These are phyloP conservation scores for Trametes meyenii DNA, from an alignment of 768 basidiomycete genomes.

Conservation along the genomic window DNA sequence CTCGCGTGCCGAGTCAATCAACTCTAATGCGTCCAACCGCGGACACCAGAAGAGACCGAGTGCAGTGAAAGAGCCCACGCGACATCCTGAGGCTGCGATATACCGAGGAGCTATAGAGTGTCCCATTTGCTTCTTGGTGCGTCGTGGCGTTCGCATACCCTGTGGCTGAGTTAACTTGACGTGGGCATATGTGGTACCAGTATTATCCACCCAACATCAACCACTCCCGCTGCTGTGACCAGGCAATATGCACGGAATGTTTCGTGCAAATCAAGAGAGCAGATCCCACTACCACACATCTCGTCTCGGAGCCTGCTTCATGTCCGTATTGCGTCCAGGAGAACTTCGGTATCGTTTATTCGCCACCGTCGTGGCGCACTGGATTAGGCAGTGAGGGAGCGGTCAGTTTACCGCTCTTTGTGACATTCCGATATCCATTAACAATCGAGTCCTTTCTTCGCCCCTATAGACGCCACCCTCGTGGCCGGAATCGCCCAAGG, in stretches of 20 bases:
- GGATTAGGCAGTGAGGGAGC: conserved; percentile 77
- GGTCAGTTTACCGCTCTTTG: conserved; percentile 44
- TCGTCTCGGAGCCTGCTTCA: conserved; percentile 94
- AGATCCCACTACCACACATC: conserved; percentile 92
- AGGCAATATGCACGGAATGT: conserved; percentile 98
- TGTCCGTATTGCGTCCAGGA: conserved; percentile 98
- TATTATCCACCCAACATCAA: conserved; percentile 98
- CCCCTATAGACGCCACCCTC: conserved; percentile 40
- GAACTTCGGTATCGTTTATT: conserved; percentile 93
- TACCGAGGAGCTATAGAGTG: conserved; percentile 90
- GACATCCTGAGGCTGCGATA: conserved; percentile 72
- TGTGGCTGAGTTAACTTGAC: conserved; percentile 18
- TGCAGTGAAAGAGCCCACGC: conserved; percentile 63
- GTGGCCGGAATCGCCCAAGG: conserved; percentile 59
- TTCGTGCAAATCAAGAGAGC: conserved; percentile 98
- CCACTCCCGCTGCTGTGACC: conserved; percentile 96
- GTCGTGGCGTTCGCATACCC: conserved; percentile 37
- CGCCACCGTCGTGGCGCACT: conserved; percentile 76
- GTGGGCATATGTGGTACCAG: conserved; percentile 42
- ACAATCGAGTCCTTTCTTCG: background rate
- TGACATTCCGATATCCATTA: background rate
- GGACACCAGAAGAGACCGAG: conserved; percentile 57
- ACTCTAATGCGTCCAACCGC: conserved; percentile 38
- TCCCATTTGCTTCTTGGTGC: conserved; percentile 95
- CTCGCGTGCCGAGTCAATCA: conserved; percentile 48